Percentiles rank a stretch among this genome's conserved stretches.
These are phyloP conservation scores for Bryoglossum gracile DNA, from an alignment of 495 filamentous ascomycete genomes.

Conservation along the genomic window DNA sequence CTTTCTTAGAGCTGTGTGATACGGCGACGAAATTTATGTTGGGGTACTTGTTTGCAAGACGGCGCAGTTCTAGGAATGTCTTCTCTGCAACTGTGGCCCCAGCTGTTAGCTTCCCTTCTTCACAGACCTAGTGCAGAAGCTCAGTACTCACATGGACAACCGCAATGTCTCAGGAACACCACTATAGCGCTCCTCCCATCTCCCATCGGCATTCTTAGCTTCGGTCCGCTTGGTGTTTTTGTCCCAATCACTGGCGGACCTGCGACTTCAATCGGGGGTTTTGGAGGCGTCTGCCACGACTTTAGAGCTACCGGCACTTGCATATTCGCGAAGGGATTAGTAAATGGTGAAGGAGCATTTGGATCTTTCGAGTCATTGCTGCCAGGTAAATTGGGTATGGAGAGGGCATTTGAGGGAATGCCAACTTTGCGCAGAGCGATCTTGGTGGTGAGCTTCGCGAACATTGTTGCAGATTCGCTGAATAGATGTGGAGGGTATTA, in stretches of 20 bases:
- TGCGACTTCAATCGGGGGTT: constrained; percentile 38
- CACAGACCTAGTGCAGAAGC: background rate
- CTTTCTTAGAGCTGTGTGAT: constrained; percentile 43
- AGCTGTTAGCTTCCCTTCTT: background rate
- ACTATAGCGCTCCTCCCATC: constrained; percentile 42
- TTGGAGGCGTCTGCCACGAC: constrained; percentile 38
- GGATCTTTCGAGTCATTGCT: constrained; percentile 15
- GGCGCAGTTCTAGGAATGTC: constrained; percentile 43
- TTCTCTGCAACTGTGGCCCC: constrained; percentile 48
- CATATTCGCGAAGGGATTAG: constrained; percentile 21
- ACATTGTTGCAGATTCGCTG: too few relatives aligned
- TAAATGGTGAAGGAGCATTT: constrained; percentile 16
- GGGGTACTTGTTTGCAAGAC: constrained; percentile 38
- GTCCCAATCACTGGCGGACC: constrained; percentile 36
- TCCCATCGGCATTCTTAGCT: constrained; percentile 36
- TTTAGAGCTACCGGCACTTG: constrained; percentile 37
- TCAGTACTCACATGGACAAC: constrained; percentile 53
- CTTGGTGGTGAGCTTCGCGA: constrained; percentile 40
- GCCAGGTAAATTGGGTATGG: constrained; percentile 15
- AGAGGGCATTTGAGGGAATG: constrained; percentile 33
- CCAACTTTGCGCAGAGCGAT: constrained; percentile 40
- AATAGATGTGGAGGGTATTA: too few relatives aligned
- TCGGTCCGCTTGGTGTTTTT: constrained; percentile 38
- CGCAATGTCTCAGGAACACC: constrained; percentile 53
- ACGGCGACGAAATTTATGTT: constrained; percentile 48